A percentile compares a stretch with the other conserved stretches of the same genome.
Evolutionary conservation across 2,329 filamentous ascomycete species (phyloP).

Genomic region (Aspergillus sp.): DNA sequence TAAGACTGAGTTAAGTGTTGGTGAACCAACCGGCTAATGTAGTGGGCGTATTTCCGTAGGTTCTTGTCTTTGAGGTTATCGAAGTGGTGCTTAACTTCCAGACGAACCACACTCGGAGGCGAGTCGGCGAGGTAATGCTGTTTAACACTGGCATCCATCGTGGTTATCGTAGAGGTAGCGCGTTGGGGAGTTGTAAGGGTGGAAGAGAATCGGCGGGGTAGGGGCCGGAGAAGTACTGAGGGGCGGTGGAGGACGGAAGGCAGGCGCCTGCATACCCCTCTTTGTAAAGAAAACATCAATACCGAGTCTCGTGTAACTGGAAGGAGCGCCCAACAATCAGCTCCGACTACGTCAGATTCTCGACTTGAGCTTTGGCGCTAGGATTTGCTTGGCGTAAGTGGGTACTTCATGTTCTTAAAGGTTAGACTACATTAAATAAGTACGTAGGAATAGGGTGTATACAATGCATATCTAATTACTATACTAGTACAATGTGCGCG

Average conservation of each 20-base stretch:
- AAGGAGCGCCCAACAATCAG: neutral
- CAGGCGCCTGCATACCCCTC: constrained; percentile 21
- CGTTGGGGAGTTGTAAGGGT: constrained; percentile 20
- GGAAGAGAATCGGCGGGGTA: constrained; percentile 15
- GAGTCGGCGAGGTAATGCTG: constrained; percentile 84
- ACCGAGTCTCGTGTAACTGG: constrained; percentile 8
- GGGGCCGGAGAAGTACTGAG: constrained; percentile 20
- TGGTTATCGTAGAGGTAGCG: constrained; percentile 12
- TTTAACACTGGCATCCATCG: constrained; percentile 43
- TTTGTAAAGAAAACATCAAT: constrained; percentile 21
- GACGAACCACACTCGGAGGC: constrained; percentile 81
- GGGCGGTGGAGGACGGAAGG: constrained; percentile 19
- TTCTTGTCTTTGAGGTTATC: constrained; percentile 57
- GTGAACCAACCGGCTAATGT: constrained; percentile 68
- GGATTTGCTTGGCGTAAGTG: constrained; percentile 18
- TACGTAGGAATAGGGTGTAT: neutral
- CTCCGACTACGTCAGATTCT: constrained; percentile 9
- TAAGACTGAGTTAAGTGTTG: neutral
- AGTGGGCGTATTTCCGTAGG: constrained; percentile 89
- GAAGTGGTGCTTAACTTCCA: constrained; percentile 93
- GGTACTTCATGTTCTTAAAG: constrained; percentile 2
- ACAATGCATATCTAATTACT: neutral
- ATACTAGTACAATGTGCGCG: no score
- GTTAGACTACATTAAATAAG: neutral
- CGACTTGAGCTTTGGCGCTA: neutral